phyloP scores from a whole-genome alignment of 2,329 filamentous ascomycete species.

The Aureobasidium pullulans region DNA sequence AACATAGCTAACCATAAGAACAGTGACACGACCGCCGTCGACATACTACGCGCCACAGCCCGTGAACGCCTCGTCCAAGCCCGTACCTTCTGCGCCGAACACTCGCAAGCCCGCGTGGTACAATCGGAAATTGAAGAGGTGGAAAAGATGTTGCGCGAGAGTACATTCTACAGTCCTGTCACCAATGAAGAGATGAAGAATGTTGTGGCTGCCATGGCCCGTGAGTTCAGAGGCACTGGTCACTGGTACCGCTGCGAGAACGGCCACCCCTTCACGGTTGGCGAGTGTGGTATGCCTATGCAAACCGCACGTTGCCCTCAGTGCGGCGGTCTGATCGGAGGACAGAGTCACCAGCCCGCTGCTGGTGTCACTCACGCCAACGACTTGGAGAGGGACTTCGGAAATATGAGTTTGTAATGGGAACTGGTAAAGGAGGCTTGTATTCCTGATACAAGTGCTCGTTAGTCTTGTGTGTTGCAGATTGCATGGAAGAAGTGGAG shows the following conservation, averaged over 20 bases:
- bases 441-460: too few species aligned
- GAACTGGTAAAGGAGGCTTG: too few species aligned
- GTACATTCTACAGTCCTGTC: conserved; percentile 41
- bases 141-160: conserved; percentile 39
- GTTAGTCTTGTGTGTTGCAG: too few species aligned
- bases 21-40: neutral
- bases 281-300: conserved; percentile 51
- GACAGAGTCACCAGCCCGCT: conserved; percentile 24
- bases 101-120: conserved; percentile 29
- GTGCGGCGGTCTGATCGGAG: conserved; percentile 53
- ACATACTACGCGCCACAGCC: conserved; percentile 16
- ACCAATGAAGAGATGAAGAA: conserved; percentile 42
- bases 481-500: too few species aligned
- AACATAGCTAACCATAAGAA: neutral
- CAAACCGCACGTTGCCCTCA: conserved; percentile 54
- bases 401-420: neutral
- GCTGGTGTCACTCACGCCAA: neutral
- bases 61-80: conserved; percentile 22
- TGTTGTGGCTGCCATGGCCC: conserved; percentile 43
- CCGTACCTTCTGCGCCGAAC: conserved; percentile 22
- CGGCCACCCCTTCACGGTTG: conserved; percentile 41
- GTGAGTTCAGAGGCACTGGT: conserved; percentile 38
- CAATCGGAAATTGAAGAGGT: conserved; percentile 40
- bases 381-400: neutral
- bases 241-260: conserved; percentile 57